phyloP scores from a whole-genome alignment of 345 rosid genomes.

The Acer campestre region DNA sequence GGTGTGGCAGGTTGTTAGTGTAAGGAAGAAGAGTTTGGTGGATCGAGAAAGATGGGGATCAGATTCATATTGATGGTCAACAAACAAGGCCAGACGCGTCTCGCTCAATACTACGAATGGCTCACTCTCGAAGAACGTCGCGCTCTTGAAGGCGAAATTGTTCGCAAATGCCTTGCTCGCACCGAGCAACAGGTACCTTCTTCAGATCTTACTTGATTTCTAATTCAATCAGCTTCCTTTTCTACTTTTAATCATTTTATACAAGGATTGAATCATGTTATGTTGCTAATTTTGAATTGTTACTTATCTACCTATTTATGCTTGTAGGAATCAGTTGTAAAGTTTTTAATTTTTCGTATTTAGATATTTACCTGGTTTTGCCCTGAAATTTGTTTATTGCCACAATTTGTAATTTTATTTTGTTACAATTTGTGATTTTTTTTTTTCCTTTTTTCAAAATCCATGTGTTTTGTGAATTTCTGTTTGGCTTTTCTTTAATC shows the following conservation, averaged over 20 bases:
- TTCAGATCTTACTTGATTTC: neutral
- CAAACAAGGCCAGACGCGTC: constrained; percentile 98
- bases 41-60: constrained; percentile 63
- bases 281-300: no score
- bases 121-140: constrained; percentile 97
- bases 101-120: constrained; percentile 99
- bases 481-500: neutral
- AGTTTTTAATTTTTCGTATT: no score
- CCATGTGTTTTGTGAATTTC: neutral
- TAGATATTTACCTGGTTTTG: no score
- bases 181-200: constrained; percentile 77
- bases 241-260: neutral
- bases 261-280: no score
- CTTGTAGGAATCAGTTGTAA: no score
- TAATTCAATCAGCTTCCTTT: neutral
- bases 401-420: no score
- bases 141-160: constrained; percentile 98
- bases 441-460: neutral
- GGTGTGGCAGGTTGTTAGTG: no score
- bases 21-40: no score
- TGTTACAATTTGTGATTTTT: no score
- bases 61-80: constrained; percentile 97
- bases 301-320: no score
- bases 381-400: no score
- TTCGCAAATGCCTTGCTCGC: constrained; percentile 99